phyloP scores from a whole-genome alignment of 768 basidiomycete genomes.

The Phylloporus sp. region DNA sequence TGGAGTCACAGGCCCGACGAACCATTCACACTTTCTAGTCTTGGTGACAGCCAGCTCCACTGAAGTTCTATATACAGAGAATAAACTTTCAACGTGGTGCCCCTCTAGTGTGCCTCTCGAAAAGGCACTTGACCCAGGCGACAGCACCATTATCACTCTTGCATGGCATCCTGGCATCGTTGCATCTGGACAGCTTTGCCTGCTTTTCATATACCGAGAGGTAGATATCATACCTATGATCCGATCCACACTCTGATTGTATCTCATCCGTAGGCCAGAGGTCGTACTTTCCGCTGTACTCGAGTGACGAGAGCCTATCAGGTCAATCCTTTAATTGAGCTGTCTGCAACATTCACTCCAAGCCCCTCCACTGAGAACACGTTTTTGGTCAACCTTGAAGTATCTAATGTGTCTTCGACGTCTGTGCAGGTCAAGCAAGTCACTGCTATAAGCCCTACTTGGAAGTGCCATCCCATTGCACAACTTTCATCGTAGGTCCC shows the following conservation, averaged over 20 bases:
- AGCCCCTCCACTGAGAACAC: constrained; percentile 43
- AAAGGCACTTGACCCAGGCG: constrained; percentile 42
- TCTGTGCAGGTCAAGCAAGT: constrained; percentile 54
- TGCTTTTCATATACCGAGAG: constrained; percentile 68
- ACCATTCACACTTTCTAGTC: constrained; percentile 13
- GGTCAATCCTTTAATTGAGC: constrained; percentile 55
- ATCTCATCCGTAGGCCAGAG: constrained; percentile 37
- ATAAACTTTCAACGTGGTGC: constrained; percentile 46
- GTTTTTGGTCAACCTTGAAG: constrained; percentile 53
- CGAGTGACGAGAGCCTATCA: constrained; percentile 53
- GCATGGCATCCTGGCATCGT: constrained; percentile 47
- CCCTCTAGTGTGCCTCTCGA: constrained; percentile 47
- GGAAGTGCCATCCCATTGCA: constrained; percentile 50
- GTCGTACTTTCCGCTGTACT: constrained; percentile 53
- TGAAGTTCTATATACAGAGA: constrained; percentile 45
- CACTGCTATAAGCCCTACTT: constrained; percentile 62
- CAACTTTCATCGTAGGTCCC: constrained; percentile 42
- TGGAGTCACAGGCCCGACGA: neutral
- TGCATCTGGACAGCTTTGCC: constrained; percentile 49
- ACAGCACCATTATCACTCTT: constrained; percentile 49
- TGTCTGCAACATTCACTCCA: constrained; percentile 50
- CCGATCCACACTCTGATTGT: neutral
- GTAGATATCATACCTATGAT: constrained; percentile 29
- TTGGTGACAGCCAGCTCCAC: constrained; percentile 13
- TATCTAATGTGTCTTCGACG: constrained; percentile 47